Evolutionary conservation across 257 asterid species (phyloP).

Genomic region (Solanum tacnaense): DNA sequence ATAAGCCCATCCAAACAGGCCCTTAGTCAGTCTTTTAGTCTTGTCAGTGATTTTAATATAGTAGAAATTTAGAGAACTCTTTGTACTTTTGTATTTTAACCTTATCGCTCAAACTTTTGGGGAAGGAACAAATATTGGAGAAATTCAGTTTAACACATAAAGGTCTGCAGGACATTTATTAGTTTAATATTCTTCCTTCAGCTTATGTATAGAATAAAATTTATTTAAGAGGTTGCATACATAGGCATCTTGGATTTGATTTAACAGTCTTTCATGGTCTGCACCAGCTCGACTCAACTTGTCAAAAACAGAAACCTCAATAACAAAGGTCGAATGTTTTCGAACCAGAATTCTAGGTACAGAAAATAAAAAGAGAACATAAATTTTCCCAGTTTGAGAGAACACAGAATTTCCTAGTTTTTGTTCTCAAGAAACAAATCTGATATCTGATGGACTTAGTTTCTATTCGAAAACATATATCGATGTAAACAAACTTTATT

Average conservation of each 20-base stretch:
- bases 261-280: not conserved
- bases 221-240: not conserved
- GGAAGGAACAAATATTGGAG: not conserved
- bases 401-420: not conserved
- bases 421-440: not conserved
- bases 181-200: not conserved
- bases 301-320: not conserved
- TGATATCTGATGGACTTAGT: not conserved
- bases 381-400: not conserved
- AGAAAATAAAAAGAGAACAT: not conserved
- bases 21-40: not conserved
- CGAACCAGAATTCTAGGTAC: not conserved
- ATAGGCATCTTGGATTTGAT: not conserved
- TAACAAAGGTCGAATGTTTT: not conserved
- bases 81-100: not conserved
- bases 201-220: not conserved
- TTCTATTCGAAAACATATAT: not conserved
- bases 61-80: not conserved
- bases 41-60: not conserved
- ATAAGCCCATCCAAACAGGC: not conserved
- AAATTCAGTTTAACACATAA: not conserved
- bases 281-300: not conserved
- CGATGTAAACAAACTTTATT: not conserved
- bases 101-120: not conserved
- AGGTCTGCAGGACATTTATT: not conserved